Evolutionary conservation across 257 asterid species (phyloP).

Genomic region (Capsicum chinense): DNA sequence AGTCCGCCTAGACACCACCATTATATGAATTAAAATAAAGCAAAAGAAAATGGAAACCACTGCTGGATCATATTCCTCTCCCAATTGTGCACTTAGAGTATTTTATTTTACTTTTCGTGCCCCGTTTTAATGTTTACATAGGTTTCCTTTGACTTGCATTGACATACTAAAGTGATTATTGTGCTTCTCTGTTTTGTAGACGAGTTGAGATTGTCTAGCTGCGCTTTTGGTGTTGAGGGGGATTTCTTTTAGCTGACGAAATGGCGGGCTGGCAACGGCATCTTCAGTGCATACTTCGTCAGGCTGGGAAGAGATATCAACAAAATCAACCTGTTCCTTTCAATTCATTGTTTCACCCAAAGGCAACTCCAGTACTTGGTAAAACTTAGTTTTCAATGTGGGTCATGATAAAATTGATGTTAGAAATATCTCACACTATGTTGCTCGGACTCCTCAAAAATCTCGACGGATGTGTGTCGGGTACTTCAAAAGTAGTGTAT

Average conservation of each 20-base stretch:
- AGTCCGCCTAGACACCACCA: background rate
- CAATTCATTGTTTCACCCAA: conserved; percentile 52
- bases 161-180: background rate
- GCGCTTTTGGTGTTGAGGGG: conserved; percentile 27
- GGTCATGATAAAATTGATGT: background rate
- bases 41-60: background rate
- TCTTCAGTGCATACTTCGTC: conserved; percentile 65
- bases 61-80: background rate
- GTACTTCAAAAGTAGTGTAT: too few species aligned
- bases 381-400: conserved; percentile 28
- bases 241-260: conserved; percentile 25
- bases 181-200: conserved; percentile 5
- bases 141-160: background rate
- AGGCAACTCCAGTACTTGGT: conserved; percentile 64
- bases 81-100: background rate
- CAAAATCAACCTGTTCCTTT: conserved; percentile 45
- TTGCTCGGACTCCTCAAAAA: too few species aligned
- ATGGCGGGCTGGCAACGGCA: conserved; percentile 85
- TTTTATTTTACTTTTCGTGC: background rate
- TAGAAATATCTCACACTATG: background rate
- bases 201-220: background rate
- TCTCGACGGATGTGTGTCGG: too few species aligned
- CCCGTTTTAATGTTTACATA: background rate
- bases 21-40: too few species aligned
- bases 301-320: conserved; percentile 64